Base-by-base conservation (phyloP, 2,329 filamentous ascomycete genomes). In the Colletotrichum acutatum region DNA sequence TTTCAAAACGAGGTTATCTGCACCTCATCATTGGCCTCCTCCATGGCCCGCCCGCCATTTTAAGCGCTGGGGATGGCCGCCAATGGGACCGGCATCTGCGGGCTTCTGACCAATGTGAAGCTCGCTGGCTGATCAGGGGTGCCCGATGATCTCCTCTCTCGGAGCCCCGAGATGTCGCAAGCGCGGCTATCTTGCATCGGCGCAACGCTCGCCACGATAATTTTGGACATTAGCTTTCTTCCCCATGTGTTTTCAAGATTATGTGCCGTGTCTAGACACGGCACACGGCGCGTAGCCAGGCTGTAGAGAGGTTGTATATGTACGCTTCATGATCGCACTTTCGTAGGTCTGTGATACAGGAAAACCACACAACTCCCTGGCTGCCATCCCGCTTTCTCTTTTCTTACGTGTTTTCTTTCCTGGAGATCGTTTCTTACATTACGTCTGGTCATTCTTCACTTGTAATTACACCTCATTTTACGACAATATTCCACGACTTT, bases 111-210 rank as follows among this genome's bases (percentile, higher is more conserved):
- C 71, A 74, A 74, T 74, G 62, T 30, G 28, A 53, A 24, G 57
- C 62, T 26, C 42, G 26, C 60, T 24, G n/a, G 22, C 68, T 72
- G 30, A 57, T 22, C 19, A 30, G 22, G 46, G 12, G 54, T n/a
- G 34, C 57, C 71, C 24, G 58, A 46, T 34, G 11, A 72, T 59
- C 61, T 63, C 68, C 57, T 67, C 57, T 37, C 49, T 52, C 34
- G n/a, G 46, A 9, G 49, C 61, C 49, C 24, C 24, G 49, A 59
- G 22, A 61, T 24, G 67, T 68, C 37, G 71, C 62, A 66, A 74
- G 71, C 71, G 71, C 71, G 71, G 68, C 68, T 72, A 72, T 74
- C 68, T 74, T 74, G 71, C 71, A 68, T 74, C 62, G 68, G 71
- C 71, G 71, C 71, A 30, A 72, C 71, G 71, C 71, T 74, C 62